Evolutionary conservation across 371 early-diverging fungal species (phyloP).

Genomic region (Haplosporangium sp.): DNA sequence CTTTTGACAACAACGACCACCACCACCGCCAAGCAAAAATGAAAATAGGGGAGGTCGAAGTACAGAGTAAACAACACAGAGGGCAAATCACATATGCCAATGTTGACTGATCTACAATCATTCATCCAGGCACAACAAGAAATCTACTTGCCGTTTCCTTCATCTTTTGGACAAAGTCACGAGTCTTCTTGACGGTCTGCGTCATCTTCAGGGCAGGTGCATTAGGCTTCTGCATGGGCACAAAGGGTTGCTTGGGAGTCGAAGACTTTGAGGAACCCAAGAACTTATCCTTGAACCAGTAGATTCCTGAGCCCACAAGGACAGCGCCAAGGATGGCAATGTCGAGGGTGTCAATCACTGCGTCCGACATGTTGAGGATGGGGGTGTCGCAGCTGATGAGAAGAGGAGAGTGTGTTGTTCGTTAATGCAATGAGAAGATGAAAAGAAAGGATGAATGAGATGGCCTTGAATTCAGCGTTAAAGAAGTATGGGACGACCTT

Average conservation of each 20-base stretch:
- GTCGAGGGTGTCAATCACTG: slow-evolving; percentile 55
- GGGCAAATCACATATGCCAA: neutral
- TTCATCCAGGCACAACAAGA: neutral
- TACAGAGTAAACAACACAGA: neutral
- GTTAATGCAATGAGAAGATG: neutral
- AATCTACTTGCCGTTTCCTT: slow-evolving; percentile 62
- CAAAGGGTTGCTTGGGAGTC: slow-evolving; percentile 28
- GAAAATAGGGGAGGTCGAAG: neutral
- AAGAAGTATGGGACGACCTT: too few species aligned
- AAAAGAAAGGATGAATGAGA: too few species aligned
- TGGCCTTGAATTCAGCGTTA: too few species aligned
- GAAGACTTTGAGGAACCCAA: slow-evolving; percentile 13
- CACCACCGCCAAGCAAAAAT: neutral
- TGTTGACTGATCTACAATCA: neutral
- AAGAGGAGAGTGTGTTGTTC: neutral
- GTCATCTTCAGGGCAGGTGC: slow-evolving; percentile 49
- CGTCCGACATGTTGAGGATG: slow-evolving; percentile 39
- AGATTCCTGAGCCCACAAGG: slow-evolving; percentile 53
- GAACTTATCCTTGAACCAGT: slow-evolving; percentile 57
- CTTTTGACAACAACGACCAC: neutral
- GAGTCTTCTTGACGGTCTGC: slow-evolving; percentile 57
- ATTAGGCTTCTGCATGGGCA: slow-evolving; percentile 49
- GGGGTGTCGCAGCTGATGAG: neutral
- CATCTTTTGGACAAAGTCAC: slow-evolving; percentile 75
- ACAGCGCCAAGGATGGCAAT: slow-evolving; percentile 54